Conservation (phyloP, 2,329 filamentous ascomycete species). For the Zymoseptoria ardabiliae region DNA sequence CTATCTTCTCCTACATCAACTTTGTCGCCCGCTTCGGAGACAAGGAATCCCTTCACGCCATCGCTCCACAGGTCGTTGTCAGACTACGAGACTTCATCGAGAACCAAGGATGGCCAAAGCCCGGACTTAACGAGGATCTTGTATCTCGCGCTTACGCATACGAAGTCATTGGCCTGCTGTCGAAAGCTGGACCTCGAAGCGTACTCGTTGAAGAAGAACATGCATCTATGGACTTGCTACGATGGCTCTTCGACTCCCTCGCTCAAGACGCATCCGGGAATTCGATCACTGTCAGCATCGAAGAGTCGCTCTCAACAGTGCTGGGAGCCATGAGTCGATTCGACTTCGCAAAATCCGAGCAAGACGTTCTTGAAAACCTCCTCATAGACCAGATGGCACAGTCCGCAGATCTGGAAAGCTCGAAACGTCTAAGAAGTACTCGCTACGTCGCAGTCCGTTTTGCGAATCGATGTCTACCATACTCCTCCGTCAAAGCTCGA, state of each 20-base stretch:
- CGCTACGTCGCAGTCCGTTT: slow-evolving; percentile 80
- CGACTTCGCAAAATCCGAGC: slow-evolving; percentile 36
- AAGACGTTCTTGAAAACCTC: slow-evolving; percentile 45
- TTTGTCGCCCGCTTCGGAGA: slow-evolving; percentile 75
- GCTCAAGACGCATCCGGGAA: slow-evolving; percentile 69
- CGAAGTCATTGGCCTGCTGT: slow-evolving; percentile 79
- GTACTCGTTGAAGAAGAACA: slow-evolving; percentile 40
- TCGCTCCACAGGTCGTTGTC: slow-evolving; percentile 62
- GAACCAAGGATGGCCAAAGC: slow-evolving; percentile 73
- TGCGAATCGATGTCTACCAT: slow-evolving; percentile 80
- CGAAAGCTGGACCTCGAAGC: slow-evolving; percentile 55
- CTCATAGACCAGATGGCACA: slow-evolving; percentile 53
- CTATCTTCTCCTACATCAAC: slow-evolving; percentile 77
- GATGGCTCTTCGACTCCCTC: slow-evolving; percentile 78
- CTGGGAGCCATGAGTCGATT: slow-evolving; percentile 49
- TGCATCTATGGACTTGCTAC: slow-evolving; percentile 49
- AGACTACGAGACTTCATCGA: slow-evolving; percentile 67
- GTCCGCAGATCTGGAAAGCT: slow-evolving; percentile 25
- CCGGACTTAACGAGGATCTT: slow-evolving; percentile 49
- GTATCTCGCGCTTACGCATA: slow-evolving; percentile 73
- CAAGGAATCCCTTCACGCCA: slow-evolving; percentile 50
- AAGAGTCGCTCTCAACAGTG: slow-evolving; percentile 77
- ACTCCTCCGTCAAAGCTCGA: slow-evolving; percentile 67
- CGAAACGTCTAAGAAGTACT: slow-evolving; percentile 52
- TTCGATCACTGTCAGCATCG: slow-evolving; percentile 74